Base-by-base conservation (phyloP, 2,329 filamentous ascomycete species). In the Ophiostoma ips region DNA sequence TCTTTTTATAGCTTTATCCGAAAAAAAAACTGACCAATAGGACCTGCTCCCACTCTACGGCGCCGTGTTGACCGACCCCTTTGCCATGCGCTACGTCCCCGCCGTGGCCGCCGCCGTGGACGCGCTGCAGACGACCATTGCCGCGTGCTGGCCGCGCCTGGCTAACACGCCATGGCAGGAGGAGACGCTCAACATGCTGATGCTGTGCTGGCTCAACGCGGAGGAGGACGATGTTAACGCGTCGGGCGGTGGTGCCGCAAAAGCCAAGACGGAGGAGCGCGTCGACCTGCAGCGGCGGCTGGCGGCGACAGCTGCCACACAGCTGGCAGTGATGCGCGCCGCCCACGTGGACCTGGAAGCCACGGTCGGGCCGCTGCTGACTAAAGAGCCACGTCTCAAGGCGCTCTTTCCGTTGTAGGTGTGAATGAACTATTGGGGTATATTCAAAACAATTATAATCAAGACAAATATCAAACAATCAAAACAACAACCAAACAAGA, bases 121-220 rank as follows among this genome's bases (percentile, higher is more conserved):
- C 16, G 71, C 78, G 1, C 58, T 87, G 19, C 72, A 78, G 48
- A 65, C 68, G 1, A 66, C 83, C 13, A 66, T 94, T 11, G 56
- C 72, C 12, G 80, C 73, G 52, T 78, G 77, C 52, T 88, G 87
- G 80, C 83, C 84, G 11, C 71, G 87, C 5, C 67, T 94, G 5
- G 64, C 59, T 10, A 57, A 61, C 5, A 60, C 68, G 47, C 65
- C 67, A 30, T 81, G 85, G 67, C 68, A 76, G 28, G 76, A 74
- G 4, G 78, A 84, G 52, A 66, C 90, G 6, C 62, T 87, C 43
- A 75, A 75, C 56, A 77, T 75, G 0, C 55, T 87, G 2, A 71
- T 73, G 34, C 60, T 77, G 2, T 83, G 79, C 61, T 87, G 80
- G 79, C 61, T 80, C 4, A 76, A 76, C 53, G 58, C 79, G 15